Evolutionary conservation across 495 filamentous ascomycete species (phyloP), one percentile per base, ranked within the genome.

Genomic region (Darksidea phi): DNA sequence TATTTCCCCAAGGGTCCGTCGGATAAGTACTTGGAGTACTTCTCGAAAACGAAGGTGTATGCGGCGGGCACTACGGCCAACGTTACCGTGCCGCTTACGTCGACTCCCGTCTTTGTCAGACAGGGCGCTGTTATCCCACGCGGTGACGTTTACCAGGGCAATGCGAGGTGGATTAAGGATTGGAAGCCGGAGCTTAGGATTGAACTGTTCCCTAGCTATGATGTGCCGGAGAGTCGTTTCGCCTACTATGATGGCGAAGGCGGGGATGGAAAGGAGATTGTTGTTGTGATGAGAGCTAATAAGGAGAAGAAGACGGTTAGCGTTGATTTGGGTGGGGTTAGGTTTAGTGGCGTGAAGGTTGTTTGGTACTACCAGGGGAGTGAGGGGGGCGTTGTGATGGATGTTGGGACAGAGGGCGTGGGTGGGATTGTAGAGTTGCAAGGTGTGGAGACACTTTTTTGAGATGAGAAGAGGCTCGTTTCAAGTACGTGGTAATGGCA

Each of bases 111-210:
- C 1, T 74, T 68, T 54, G 64, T 72, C 6, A 51, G 45, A n/a
- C 69, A 69, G 43, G 69, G 72, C 24, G 67, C 69, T 36, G 72
- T 73, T 37, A 61, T 74, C 7, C 52, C 61, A 4, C 61, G 57
- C 13, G 72, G 71, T 10, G 71, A 73, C 41, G 47, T 74, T 10
- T 57, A 59, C 46, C 57, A 70, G 52, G 72, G 67, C 15, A 74
- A 74, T 53, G 58, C 57, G 6, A 69, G 67, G 49, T 74, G 71
- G 71, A 61, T 62, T 12, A 37, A 63, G 20, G 54, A 70, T 46
- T 74, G 69, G 71, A 28, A 60, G 56, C 71, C 67, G 25, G 61
- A 43, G 23, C 59, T 74, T 1, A 52, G 42, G 11, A 62, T 74
- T 48, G 65, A 74, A 59, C 26, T 67, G 13, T 74, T 68, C 48